Evolutionary conservation across 768 basidiomycete genomes (phyloP).

Genomic region (Aureoboletus auriporus): DNA sequence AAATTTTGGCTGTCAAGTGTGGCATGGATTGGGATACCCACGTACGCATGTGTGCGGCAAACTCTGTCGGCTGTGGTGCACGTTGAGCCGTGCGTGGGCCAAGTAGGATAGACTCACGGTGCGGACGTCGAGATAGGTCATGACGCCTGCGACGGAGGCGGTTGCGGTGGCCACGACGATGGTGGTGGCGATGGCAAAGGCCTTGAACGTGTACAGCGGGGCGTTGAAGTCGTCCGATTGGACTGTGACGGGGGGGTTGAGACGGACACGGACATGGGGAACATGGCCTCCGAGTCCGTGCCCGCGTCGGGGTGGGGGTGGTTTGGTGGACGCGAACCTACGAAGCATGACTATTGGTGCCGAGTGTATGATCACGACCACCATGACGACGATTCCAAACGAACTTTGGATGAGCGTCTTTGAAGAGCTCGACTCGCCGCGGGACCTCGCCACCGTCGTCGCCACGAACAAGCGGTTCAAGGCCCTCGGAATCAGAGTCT

Average conservation of each 20-base stretch:
- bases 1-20: slow-evolving; percentile 46
- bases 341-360: background rate
- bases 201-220: slow-evolving; percentile 54
- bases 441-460: slow-evolving; percentile 31
- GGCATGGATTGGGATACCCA: slow-evolving; percentile 47
- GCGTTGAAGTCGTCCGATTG: slow-evolving; percentile 41
- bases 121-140: slow-evolving; percentile 48
- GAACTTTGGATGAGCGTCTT: slow-evolving; percentile 40
- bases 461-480: slow-evolving; percentile 30
- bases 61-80: slow-evolving; percentile 48
- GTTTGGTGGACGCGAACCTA: background rate
- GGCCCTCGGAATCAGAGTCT: slow-evolving; percentile 23
- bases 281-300: too few relatives aligned
- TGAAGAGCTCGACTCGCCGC: slow-evolving; percentile 27
- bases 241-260: too few relatives aligned
- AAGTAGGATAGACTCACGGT: slow-evolving; percentile 35
- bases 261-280: too few relatives aligned
- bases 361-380: background rate
- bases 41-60: slow-evolving; percentile 53
- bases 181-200: slow-evolving; percentile 61
- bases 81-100: background rate
- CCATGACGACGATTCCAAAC: slow-evolving; percentile 28
- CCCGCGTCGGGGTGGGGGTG: too few relatives aligned
- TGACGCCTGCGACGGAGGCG: slow-evolving; percentile 44
- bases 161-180: slow-evolving; percentile 49